Evolutionary conservation across 2,329 filamentous ascomycete genomes (phyloP).

Genomic region (Coniella lustricola): DNA sequence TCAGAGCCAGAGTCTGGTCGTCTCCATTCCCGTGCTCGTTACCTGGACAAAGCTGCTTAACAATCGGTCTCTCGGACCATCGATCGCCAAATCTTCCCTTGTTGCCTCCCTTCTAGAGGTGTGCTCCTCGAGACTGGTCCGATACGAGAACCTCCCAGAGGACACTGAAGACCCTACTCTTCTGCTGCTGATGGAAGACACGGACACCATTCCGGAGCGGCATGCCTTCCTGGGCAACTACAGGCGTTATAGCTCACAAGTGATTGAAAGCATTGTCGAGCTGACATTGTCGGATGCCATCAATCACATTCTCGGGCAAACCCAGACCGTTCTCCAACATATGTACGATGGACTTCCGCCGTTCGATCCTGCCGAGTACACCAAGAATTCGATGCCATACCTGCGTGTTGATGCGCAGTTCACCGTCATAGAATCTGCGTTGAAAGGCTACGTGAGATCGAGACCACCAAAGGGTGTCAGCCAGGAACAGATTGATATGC

Average conservation of each 20-base stretch:
- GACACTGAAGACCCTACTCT: constrained; percentile 74
- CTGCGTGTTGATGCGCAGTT: constrained; percentile 83
- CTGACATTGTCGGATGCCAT: constrained; percentile 79
- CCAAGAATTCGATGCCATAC: constrained; percentile 63
- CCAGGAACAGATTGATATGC: constrained; percentile 30
- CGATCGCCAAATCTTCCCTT: constrained; percentile 55
- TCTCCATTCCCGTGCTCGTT: constrained; percentile 88
- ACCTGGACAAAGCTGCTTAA: constrained; percentile 80
- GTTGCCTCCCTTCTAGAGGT: constrained; percentile 74
- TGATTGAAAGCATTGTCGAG: constrained; percentile 82
- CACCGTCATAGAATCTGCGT: constrained; percentile 77
- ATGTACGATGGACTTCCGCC: constrained; percentile 65
- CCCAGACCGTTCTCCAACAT: constrained; percentile 65
- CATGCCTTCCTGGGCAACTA: constrained; percentile 97
- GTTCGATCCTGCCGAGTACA: constrained; percentile 57
- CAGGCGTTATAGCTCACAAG: constrained; percentile 76
- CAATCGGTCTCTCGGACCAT: constrained; percentile 58
- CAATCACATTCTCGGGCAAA: constrained; percentile 74
- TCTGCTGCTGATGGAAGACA: constrained; percentile 82
- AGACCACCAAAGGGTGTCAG: constrained; percentile 23
- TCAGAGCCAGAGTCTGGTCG: constrained; percentile 78
- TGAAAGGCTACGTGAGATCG: constrained; percentile 88
- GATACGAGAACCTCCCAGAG: constrained; percentile 80
- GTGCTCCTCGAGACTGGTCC: constrained; percentile 74
- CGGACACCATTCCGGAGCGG: constrained; percentile 86